Evolutionary conservation across 495 filamentous ascomycete species (phyloP).

Genomic region (Tuber borchii): DNA sequence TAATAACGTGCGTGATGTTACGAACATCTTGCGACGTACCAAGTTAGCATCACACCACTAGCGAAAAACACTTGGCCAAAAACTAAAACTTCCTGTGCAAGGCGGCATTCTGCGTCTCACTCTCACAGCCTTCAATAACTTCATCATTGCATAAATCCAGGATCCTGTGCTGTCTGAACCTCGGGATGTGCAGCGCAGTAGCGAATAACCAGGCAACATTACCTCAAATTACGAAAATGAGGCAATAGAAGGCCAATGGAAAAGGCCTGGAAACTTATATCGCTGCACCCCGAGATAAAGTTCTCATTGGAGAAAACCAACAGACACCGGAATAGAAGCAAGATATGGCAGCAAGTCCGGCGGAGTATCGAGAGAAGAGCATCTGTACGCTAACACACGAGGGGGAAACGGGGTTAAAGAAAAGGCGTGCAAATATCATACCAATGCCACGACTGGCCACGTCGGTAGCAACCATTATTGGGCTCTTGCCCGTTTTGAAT

Average conservation of each 20-base stretch:
- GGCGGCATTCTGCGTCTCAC: conserved; percentile 42
- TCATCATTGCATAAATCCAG: conserved; percentile 43
- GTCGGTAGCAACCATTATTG: conserved; percentile 97
- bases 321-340: conserved; percentile 42
- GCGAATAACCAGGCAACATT: conserved; percentile 39
- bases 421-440: conserved; percentile 71
- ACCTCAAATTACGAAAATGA: conserved; percentile 34
- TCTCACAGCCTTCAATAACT: conserved; percentile 41
- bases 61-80: conserved; percentile 33
- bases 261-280: conserved; percentile 36
- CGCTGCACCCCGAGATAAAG: conserved; percentile 43
- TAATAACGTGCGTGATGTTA: conserved; percentile 99
- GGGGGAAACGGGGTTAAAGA: conserved; percentile 45
- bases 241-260: conserved; percentile 38
- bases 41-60: conserved; percentile 67
- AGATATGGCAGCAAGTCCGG: conserved; percentile 42
- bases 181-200: conserved; percentile 42
- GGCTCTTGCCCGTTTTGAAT: conserved; percentile 94
- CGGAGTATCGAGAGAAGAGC: conserved; percentile 71
- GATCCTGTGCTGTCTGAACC: conserved; percentile 43
- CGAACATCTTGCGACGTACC: conserved; percentile 80
- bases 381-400: conserved; percentile 50
- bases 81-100: conserved; percentile 39
- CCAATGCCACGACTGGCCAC: conserved; percentile 99
- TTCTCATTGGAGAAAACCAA: conserved; percentile 44